phyloP scores from a whole-genome alignment of 2,329 filamentous ascomycete genomes.

The Arthrobotrys entomopaga region DNA sequence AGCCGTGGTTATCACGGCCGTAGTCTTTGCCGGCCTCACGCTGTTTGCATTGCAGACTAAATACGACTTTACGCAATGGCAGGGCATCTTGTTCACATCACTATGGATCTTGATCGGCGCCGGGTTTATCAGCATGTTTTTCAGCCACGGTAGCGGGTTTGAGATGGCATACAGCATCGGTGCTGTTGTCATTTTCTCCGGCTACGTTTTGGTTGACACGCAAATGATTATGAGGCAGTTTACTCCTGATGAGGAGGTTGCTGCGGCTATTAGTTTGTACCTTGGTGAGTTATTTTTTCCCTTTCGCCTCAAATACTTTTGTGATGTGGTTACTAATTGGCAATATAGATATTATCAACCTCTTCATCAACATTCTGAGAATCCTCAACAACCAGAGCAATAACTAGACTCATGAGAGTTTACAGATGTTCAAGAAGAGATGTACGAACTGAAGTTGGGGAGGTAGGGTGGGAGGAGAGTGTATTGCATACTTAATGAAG shows the following conservation, averaged over 20 bases:
- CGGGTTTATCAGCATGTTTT: constrained; percentile 86
- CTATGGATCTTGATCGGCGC: constrained; percentile 93
- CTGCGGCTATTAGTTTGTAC: constrained; percentile 92
- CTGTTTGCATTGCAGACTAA: constrained; percentile 96
- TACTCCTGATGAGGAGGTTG: constrained; percentile 98
- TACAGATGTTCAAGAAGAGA: not conserved
- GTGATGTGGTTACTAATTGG: not conserved
- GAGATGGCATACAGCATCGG: constrained; percentile 88
- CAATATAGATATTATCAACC: constrained; percentile 81
- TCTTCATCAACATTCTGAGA: constrained; percentile 93
- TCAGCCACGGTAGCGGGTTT: constrained; percentile 81
- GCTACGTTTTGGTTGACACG: constrained; percentile 94
- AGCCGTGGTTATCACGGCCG: constrained; percentile 86
- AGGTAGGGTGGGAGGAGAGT: not conserved
- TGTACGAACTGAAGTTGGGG: not conserved
- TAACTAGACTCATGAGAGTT: constrained; percentile 72
- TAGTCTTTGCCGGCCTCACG: constrained; percentile 81
- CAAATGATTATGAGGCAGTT: constrained; percentile 95
- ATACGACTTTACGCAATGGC: constrained; percentile 98
- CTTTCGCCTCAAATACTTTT: not conserved
- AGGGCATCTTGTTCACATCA: constrained; percentile 89
- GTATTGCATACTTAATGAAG: constrained; percentile 1
- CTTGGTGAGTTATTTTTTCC: constrained; percentile 63
- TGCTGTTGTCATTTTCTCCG: constrained; percentile 87
- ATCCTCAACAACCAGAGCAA: constrained; percentile 97